A percentile compares a stretch with the other conserved stretches of the same genome.
Conservation (phyloP, 225 moss, liverwort and hornwort species). For the Bryum argenteum region DNA sequence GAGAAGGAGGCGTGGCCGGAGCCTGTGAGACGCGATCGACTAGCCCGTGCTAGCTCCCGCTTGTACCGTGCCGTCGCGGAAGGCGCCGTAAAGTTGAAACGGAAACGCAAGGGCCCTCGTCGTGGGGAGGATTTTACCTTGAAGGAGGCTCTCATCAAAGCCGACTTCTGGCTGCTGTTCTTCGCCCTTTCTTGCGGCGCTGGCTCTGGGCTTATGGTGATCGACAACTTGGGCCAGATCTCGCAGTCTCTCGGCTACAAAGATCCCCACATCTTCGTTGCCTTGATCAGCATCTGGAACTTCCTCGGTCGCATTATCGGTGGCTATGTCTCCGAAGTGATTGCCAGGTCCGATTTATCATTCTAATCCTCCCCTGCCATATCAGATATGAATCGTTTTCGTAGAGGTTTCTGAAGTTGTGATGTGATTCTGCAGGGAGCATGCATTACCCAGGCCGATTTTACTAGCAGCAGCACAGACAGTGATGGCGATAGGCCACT, state of each 20-base stretch:
- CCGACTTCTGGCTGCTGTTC: constrained; percentile 91
- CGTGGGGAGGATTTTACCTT: constrained; percentile 91
- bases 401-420: background rate
- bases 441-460: constrained; percentile 72
- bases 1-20: constrained; percentile 61
- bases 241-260: constrained; percentile 73
- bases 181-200: constrained; percentile 70
- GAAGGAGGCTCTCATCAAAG: constrained; percentile 77
- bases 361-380: background rate
- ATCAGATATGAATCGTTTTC: background rate
- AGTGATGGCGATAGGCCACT: constrained; percentile 79
- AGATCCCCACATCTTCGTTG: constrained; percentile 89
- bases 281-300: constrained; percentile 93
- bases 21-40: constrained; percentile 36
- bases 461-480: constrained; percentile 71
- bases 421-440: constrained; percentile 43
- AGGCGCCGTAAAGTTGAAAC: constrained; percentile 81
- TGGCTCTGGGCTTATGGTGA: constrained; percentile 78
- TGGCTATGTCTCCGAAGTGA: constrained; percentile 81
- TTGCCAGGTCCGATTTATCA: constrained; percentile 58
- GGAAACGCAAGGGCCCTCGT: constrained; percentile 74
- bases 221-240: constrained; percentile 91
- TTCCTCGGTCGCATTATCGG: constrained; percentile 87
- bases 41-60: constrained; percentile 56
- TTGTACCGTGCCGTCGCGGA: constrained; percentile 64